Conservation (phyloP, 1,284 basidiomycete genomes). For the Stygiomarasmius scandens region DNA sequence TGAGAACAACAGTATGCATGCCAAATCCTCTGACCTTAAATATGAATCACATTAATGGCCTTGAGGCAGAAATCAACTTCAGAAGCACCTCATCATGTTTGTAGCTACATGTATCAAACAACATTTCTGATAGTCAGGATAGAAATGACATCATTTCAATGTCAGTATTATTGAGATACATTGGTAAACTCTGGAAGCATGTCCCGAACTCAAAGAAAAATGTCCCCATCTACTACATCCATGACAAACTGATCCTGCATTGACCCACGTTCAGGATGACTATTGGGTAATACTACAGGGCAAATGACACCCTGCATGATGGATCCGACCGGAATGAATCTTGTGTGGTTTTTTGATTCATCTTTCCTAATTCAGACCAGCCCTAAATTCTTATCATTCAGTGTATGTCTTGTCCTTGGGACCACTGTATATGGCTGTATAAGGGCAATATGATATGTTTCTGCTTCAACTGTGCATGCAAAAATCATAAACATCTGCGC, state of each 20-base stretch:
- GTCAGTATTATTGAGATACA: too few species aligned
- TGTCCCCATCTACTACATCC: neutral
- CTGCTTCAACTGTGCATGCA: slow-evolving; percentile 17
- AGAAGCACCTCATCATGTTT: too few species aligned
- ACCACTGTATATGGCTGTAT: slow-evolving; percentile 25
- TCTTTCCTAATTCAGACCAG: slow-evolving; percentile 19
- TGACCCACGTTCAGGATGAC: too few species aligned
- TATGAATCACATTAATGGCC: too few species aligned
- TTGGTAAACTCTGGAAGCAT: slow-evolving; percentile 3
- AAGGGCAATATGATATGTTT: slow-evolving; percentile 25
- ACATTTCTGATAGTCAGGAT: too few species aligned
- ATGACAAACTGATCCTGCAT: too few species aligned
- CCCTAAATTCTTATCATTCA: slow-evolving; percentile 25
- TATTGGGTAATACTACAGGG: slow-evolving; percentile 9
- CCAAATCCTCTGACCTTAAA: too few species aligned
- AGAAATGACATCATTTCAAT: too few species aligned
- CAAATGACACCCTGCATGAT: slow-evolving; percentile 28
- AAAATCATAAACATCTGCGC: slow-evolving; percentile 30
- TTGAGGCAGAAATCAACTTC: too few species aligned
- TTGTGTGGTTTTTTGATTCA: too few species aligned
- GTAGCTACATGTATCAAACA: too few species aligned
- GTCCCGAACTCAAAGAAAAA: slow-evolving; percentile 11
- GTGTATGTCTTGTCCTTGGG: neutral
- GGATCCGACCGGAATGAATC: slow-evolving; percentile 26
- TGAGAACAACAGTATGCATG: too few species aligned